A percentile compares a stretch with the other conserved stretches of the same genome.
Evolutionary conservation across 345 rosid species (phyloP).

Genomic region (Pistacia integerrima): DNA sequence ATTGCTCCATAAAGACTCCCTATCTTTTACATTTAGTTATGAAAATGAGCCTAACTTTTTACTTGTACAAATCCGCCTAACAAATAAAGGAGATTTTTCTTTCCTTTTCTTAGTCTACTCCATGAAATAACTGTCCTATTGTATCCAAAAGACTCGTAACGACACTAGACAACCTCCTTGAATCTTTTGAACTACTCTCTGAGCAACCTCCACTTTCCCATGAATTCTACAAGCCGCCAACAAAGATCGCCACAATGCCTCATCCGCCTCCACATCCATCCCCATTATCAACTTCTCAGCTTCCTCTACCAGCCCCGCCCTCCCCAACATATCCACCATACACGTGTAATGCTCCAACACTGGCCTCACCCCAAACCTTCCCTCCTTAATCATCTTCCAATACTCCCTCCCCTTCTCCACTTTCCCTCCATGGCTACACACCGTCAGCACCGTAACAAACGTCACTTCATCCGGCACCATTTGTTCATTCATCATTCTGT

Average conservation of each 20-base stretch:
- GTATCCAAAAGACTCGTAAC: neutral
- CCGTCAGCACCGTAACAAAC: conserved; percentile 31
- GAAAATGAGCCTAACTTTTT: too few relatives aligned
- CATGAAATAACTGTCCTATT: too few relatives aligned
- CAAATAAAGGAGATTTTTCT: too few relatives aligned
- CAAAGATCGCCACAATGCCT: conserved; percentile 30
- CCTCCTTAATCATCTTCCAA: conserved; percentile 29
- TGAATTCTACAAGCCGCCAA: conserved; percentile 6
- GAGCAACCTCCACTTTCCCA: conserved; percentile 24
- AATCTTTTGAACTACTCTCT: conserved; percentile 12
- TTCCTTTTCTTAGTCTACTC: too few relatives aligned
- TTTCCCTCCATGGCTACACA: conserved; percentile 37
- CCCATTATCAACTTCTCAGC: conserved; percentile 34
- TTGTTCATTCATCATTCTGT: conserved; percentile 33
- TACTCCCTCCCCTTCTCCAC: conserved; percentile 36
- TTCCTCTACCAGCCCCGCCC: conserved; percentile 35
- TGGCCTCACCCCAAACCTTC: conserved; percentile 36
- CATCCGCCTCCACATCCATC: conserved; percentile 34
- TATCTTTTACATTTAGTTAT: too few relatives aligned
- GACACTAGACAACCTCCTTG: neutral
- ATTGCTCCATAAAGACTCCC: too few relatives aligned
- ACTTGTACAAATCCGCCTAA: too few relatives aligned
- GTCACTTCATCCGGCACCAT: conserved; percentile 30
- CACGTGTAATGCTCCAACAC: conserved; percentile 40
- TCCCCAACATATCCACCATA: conserved; percentile 42